These are phyloP conservation scores for Tuber calosporum DNA, from an alignment of 495 filamentous ascomycete genomes.

Conservation along the genomic window DNA sequence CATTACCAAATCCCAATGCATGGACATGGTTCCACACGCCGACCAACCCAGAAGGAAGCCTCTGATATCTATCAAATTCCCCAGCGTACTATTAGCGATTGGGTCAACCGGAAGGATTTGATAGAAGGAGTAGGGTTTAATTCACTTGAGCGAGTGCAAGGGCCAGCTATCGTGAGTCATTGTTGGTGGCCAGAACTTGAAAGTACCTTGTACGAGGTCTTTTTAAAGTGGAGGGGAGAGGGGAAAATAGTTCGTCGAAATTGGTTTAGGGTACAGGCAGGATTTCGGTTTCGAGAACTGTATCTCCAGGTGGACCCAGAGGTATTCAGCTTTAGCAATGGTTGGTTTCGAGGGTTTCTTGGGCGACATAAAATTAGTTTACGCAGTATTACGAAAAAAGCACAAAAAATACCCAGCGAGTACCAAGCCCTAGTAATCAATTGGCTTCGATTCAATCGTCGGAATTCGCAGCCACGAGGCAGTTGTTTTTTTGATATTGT, in stretches of 20 bases:
- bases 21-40: too few species aligned
- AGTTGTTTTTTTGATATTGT: too few species aligned
- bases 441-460: constrained; percentile 2
- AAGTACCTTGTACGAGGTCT: neutral
- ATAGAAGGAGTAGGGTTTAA: too few species aligned
- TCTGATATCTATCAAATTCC: too few species aligned
- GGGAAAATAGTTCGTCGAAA: neutral
- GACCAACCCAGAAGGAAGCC: too few species aligned
- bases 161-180: too few species aligned
- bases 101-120: too few species aligned
- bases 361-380: neutral
- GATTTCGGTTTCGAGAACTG: neutral
- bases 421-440: neutral
- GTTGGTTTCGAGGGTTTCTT: constrained; percentile 7
- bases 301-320: neutral
- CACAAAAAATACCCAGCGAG: neutral
- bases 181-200: constrained; percentile 8
- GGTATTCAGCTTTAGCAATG: constrained; percentile 9
- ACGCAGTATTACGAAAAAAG: constrained; percentile 10
- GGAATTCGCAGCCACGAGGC: constrained; percentile 3
- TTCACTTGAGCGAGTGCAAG: too few species aligned
- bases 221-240: constrained; percentile 1
- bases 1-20: too few species aligned
- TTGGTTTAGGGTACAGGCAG: neutral
- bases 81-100: too few species aligned